Conservation (phyloP, 2,329 filamentous ascomycete species). For the Neonectria sp. region DNA sequence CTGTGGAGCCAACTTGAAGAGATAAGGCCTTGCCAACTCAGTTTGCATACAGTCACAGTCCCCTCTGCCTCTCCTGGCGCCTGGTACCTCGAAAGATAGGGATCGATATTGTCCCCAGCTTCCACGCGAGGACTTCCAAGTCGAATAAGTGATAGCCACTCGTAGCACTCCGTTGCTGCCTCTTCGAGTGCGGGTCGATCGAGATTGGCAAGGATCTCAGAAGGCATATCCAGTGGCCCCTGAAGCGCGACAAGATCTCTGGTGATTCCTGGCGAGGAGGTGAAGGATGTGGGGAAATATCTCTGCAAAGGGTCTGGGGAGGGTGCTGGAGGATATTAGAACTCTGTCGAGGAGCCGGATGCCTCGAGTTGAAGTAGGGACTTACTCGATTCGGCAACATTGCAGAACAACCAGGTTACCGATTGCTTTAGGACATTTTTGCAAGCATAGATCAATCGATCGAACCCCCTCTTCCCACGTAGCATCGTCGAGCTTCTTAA, state of each 20-base stretch:
- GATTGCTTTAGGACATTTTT: slow-evolving; percentile 80
- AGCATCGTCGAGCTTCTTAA: slow-evolving; percentile 83
- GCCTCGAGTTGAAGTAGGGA: neutral
- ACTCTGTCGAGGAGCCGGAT: neutral
- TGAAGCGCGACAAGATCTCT: slow-evolving; percentile 40
- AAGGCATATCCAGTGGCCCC: slow-evolving; percentile 45
- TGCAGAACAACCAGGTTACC: slow-evolving; percentile 84
- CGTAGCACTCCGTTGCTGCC: slow-evolving; percentile 74
- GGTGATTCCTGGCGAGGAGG: slow-evolving; percentile 45
- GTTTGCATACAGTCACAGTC: slow-evolving; percentile 59
- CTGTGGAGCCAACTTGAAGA: slow-evolving; percentile 66
- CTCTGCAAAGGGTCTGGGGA: slow-evolving; percentile 64
- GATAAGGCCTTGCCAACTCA: slow-evolving; percentile 74
- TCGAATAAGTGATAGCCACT: slow-evolving; percentile 81
- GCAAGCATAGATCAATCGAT: slow-evolving; percentile 83
- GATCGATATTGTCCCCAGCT: slow-evolving; percentile 72
- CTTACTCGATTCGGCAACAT: slow-evolving; percentile 60
- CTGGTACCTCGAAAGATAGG: slow-evolving; percentile 78
- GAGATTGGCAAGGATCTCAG: slow-evolving; percentile 50
- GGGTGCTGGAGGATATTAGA: slow-evolving; percentile 58
- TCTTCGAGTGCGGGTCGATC: slow-evolving; percentile 72
- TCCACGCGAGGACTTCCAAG: slow-evolving; percentile 76
- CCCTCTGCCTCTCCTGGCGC: slow-evolving; percentile 61
- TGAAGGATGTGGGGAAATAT: slow-evolving; percentile 61
- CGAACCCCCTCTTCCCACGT: slow-evolving; percentile 86